phyloP scores from a whole-genome alignment of 1,139 yeast genomes.

The Blastobotrys arbuscula region DNA sequence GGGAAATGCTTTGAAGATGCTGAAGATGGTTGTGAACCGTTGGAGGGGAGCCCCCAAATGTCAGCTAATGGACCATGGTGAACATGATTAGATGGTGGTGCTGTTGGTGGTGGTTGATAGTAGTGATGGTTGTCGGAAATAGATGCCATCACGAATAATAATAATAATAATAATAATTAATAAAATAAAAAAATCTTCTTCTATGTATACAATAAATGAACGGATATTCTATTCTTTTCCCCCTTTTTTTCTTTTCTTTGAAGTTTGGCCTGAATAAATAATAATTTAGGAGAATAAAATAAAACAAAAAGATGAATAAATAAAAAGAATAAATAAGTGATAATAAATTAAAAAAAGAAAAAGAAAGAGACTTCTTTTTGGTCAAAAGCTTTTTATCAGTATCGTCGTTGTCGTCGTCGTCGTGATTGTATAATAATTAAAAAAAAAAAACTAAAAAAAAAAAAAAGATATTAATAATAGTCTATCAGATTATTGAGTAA shows the following conservation, averaged over 20 bases:
- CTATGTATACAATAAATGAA: not conserved
- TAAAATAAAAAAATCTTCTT: not conserved
- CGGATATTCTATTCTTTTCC: not conserved
- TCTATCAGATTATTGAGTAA: too few relatives aligned
- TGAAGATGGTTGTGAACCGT: slow-evolving; percentile 6
- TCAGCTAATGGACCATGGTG: slow-evolving; percentile 24
- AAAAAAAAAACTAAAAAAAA: too few relatives aligned
- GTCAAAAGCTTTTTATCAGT: not conserved
- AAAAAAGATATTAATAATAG: too few relatives aligned
- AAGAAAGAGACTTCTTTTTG: slow-evolving; percentile 1
- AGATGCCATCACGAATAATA: too few relatives aligned
- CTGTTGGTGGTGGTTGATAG: not conserved
- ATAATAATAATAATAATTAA: not conserved
- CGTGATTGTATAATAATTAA: too few relatives aligned
- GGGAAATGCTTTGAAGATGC: slow-evolving; percentile 15
- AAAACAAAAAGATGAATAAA: not conserved
- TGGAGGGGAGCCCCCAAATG: slow-evolving; percentile 29
- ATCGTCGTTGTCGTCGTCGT: not conserved
- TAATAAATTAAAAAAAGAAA: slow-evolving; percentile 4
- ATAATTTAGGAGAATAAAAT: not conserved
- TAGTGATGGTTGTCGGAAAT: slow-evolving; percentile 18
- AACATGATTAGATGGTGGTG: not conserved
- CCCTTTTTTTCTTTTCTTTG: not conserved
- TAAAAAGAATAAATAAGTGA: not conserved
- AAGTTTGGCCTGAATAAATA: slow-evolving; percentile 2